Base-by-base conservation (phyloP, 2,329 filamentous ascomycete genomes). In the Aureobasidium uvarum region DNA sequence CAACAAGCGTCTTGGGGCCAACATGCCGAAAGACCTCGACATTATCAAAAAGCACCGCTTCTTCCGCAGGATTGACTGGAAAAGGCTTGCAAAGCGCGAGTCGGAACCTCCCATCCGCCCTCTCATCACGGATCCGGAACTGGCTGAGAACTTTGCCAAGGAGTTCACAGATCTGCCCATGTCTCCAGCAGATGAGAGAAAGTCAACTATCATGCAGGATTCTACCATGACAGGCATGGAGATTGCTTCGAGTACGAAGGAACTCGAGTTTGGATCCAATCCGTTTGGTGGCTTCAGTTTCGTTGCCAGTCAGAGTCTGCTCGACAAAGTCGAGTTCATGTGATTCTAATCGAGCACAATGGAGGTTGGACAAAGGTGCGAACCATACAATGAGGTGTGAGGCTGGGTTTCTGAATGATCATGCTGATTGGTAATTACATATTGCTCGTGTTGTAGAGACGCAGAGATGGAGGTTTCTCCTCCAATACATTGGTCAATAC, bases 61-160 rank as follows among this genome's bases (percentile, higher is more conserved):
- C 83, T 99, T 99, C 85, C 87, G 91, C 74, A 95, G 92, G 80
- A 96, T 99, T 73, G 89, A 99, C 79, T 99, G 95, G 95, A 89
- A 87, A 78, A 89, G 88, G 72, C 84, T 99, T 16, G 92, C 90
- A 68, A 86, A 85, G 33, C 85, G 94, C 41, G 91, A 97, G 77
- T 71, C 96, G 54, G 89, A 91, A 71, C 90, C 95, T 0, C 95
- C 95, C 0, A 98, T 99, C 71, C 86, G 90, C 74, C 95, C 95
- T 18, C 83, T 98, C 72, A 94, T 99, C 73, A 98, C 95, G 0
- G 92, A 99, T 73, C 95, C 95, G 0, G 93, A 96, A 76, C 83
- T 97, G 52, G 95, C 95, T 0, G 96, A 99, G 84, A 99, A 99
- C 79, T 99, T 99, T 78, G 86, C 90, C 0, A 81, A 83, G n/a